A percentile compares a stretch with the other conserved stretches of the same genome.
Conservation (phyloP, 2,329 filamentous ascomycete genomes). For the Aspergillus piperis region DNA sequence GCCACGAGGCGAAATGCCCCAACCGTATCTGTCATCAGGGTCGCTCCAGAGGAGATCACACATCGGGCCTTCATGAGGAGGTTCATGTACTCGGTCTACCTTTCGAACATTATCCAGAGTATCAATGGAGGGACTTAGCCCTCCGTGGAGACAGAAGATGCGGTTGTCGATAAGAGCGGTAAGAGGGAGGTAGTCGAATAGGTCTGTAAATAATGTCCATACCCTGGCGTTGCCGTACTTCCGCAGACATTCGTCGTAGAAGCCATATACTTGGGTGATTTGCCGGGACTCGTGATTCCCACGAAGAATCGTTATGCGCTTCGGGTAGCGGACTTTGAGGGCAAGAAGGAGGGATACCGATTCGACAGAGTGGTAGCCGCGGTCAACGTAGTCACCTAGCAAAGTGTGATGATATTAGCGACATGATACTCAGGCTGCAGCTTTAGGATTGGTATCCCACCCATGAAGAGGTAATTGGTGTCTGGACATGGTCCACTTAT, state of each 20-base stretch:
- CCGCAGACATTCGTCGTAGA: constrained; percentile 97
- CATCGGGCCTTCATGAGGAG: constrained; percentile 97
- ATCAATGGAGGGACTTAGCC: constrained; percentile 92
- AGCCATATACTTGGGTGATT: constrained; percentile 98
- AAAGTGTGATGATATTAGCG: constrained; percentile 10
- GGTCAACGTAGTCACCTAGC: constrained; percentile 92
- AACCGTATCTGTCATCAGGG: constrained; percentile 93
- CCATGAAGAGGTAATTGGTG: constrained; percentile 99
- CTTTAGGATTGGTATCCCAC: constrained; percentile 51
- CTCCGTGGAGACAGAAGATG: constrained; percentile 98
- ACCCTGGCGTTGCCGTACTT: constrained; percentile 99
- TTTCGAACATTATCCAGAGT: constrained; percentile 94
- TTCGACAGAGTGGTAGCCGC: constrained; percentile 98
- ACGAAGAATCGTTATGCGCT: constrained; percentile 96
- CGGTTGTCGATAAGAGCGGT: constrained; percentile 98
- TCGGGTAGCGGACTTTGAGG: constrained; percentile 96
- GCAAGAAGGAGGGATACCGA: constrained; percentile 95
- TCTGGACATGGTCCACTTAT: constrained; percentile 97
- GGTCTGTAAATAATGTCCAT: constrained; percentile 98
- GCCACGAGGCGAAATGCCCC: constrained; percentile 92
- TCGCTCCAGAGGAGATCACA: constrained; percentile 98
- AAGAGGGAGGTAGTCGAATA: constrained; percentile 97
- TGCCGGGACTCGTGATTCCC: constrained; percentile 99
- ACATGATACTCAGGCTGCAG: no score
- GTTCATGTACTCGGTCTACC: constrained; percentile 94